Conservation (phyloP, 305 asterid genomes). For the Stenogyne calaminthoides region DNA sequence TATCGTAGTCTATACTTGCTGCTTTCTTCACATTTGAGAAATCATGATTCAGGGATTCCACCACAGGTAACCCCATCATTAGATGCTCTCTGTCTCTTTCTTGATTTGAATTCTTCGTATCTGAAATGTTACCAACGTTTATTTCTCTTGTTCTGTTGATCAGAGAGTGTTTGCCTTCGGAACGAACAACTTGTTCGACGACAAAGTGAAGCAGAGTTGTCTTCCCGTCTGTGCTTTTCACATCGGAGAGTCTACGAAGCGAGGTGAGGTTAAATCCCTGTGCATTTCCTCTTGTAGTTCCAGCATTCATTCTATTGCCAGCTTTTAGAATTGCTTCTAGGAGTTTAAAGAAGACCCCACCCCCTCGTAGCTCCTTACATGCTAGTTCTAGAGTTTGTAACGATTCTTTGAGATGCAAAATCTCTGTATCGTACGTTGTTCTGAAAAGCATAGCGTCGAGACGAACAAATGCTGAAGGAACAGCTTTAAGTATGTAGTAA, state of each 20-base stretch:
- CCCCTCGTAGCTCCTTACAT: constrained; percentile 62
- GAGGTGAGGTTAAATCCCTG: constrained; percentile 69
- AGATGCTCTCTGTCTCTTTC: constrained; percentile 50
- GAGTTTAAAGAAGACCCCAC: constrained; percentile 65
- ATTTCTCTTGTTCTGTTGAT: constrained; percentile 24
- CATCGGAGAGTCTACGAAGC: constrained; percentile 58
- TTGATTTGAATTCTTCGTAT: constrained; percentile 23
- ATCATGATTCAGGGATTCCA: constrained; percentile 42
- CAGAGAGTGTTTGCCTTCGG: constrained; percentile 60
- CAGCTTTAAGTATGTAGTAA: constrained; percentile 60
- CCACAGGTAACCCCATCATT: constrained; percentile 49
- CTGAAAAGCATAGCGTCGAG: constrained; percentile 73
- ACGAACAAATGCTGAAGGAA: constrained; percentile 71
- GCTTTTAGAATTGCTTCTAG: constrained; percentile 88
- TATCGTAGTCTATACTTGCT: constrained; percentile 54
- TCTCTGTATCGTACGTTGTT: constrained; percentile 65
- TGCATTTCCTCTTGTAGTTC: constrained; percentile 78
- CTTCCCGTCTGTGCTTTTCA: constrained; percentile 73
- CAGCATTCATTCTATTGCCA: constrained; percentile 82
- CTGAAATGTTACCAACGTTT: constrained; percentile 9
- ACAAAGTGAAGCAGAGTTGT: constrained; percentile 81
- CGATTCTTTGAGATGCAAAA: constrained; percentile 64
- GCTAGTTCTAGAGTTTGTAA: constrained; percentile 62
- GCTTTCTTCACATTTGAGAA: constrained; percentile 68
- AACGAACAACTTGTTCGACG: constrained; percentile 67